Evolutionary conservation across 495 filamentous ascomycete species (phyloP).

Genomic region (Penicillium steckii): DNA sequence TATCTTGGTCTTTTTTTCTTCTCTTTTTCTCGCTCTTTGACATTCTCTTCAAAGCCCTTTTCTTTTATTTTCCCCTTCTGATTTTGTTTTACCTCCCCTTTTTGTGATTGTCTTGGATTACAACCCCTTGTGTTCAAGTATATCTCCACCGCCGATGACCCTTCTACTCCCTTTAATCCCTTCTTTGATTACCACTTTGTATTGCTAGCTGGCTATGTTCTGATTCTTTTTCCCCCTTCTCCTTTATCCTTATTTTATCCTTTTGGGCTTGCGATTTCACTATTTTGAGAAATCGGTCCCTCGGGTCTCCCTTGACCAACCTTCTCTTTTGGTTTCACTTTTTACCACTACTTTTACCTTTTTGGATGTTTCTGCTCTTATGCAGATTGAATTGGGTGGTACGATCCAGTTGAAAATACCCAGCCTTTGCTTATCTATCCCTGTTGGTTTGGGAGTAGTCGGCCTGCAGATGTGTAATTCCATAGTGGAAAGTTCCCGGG

Average conservation of each 20-base stretch:
- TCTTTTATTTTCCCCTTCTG: slow-evolving; percentile 19
- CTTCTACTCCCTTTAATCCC: slow-evolving; percentile 28
- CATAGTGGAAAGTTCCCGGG: slow-evolving; percentile 15
- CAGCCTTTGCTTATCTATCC: slow-evolving; percentile 8
- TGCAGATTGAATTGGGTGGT: slow-evolving; percentile 21
- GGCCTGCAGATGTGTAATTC: slow-evolving; percentile 26
- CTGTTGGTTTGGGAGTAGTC: slow-evolving; percentile 16
- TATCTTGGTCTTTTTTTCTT: slow-evolving; percentile 20
- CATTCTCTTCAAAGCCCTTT: slow-evolving; percentile 22
- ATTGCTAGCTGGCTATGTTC: slow-evolving; percentile 48
- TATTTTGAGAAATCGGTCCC: not conserved
- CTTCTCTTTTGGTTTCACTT: slow-evolving; percentile 5
- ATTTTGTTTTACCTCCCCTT: slow-evolving; percentile 7
- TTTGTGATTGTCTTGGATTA: not conserved
- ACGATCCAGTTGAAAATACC: slow-evolving; percentile 21
- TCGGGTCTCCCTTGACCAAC: not conserved
- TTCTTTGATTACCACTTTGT: slow-evolving; percentile 35
- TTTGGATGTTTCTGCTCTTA: slow-evolving; percentile 13
- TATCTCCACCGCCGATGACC: slow-evolving; percentile 19
- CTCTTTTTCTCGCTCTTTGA: slow-evolving; percentile 16
- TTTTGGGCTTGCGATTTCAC: not conserved
- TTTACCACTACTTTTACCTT: slow-evolving; percentile 12
- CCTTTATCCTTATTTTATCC: slow-evolving; percentile 16
- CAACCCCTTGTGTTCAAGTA: slow-evolving; percentile 20
- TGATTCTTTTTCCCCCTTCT: slow-evolving; percentile 22